Evolutionary conservation across 1,284 basidiomycete species (phyloP).

Genomic region (Moniliophthora roreri): DNA sequence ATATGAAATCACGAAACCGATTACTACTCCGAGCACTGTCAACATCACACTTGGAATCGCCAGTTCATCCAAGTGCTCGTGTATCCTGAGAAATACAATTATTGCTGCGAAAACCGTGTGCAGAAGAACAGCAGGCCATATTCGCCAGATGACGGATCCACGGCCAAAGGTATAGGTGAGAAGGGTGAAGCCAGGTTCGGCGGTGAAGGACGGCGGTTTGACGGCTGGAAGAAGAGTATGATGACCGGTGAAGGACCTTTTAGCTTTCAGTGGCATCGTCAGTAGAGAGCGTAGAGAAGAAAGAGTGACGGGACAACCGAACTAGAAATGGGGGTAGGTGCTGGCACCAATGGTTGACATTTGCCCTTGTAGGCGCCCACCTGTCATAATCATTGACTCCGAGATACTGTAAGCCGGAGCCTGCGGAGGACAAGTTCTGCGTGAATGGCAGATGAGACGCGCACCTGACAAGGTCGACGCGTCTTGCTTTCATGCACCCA

Average conservation of each 20-base stretch:
- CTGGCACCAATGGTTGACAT: no score
- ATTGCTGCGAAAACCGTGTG: constrained; percentile 61
- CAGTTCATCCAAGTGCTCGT: constrained; percentile 25
- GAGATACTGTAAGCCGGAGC: no score
- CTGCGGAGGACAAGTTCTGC: no score
- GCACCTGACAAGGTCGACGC: no score
- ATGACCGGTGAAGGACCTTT: neutral
- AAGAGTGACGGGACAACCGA: no score
- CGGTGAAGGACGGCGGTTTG: neutral
- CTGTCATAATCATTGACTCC: no score
- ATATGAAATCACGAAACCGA: constrained; percentile 72
- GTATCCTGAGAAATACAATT: constrained; percentile 13
- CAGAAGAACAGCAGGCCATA: constrained; percentile 66
- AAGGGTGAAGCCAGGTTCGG: neutral
- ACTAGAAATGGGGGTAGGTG: no score
- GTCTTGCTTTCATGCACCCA: no score
- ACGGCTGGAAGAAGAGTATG: neutral
- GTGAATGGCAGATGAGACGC: no score
- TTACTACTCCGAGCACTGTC: constrained; percentile 66
- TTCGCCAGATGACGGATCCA: constrained; percentile 62
- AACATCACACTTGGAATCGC: constrained; percentile 58
- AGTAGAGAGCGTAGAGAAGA: no score
- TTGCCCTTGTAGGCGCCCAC: no score
- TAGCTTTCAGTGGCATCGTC: neutral
- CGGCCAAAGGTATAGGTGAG: constrained; percentile 57